These are phyloP conservation scores for Linum trigynum DNA, from an alignment of 345 rosid species.

Conservation along the genomic window DNA sequence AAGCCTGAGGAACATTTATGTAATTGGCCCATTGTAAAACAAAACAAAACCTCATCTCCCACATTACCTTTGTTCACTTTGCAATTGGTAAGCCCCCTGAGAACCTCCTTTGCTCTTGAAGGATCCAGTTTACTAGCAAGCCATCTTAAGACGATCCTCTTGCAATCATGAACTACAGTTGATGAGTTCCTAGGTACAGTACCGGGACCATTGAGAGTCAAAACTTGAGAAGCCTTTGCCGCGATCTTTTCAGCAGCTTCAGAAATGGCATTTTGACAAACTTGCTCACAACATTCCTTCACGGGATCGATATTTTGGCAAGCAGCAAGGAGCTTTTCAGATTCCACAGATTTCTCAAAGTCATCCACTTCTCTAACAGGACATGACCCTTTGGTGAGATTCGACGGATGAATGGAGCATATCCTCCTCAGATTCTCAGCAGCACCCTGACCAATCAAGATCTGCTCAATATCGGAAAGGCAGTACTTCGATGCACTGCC, in stretches of 20 bases:
- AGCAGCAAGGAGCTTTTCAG: slow-evolving; percentile 63
- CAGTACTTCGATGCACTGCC: slow-evolving; percentile 58
- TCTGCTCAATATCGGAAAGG: slow-evolving; percentile 72
- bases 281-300: slow-evolving; percentile 78
- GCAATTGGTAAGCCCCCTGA: slow-evolving; percentile 80
- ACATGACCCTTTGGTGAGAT: slow-evolving; percentile 78
- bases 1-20: background rate
- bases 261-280: slow-evolving; percentile 70
- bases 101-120: slow-evolving; percentile 58
- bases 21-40: background rate
- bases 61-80: slow-evolving; percentile 69
- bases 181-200: slow-evolving; percentile 42
- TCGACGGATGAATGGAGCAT: slow-evolving; percentile 53
- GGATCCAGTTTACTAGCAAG: slow-evolving; percentile 64
- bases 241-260: slow-evolving; percentile 74
- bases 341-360: slow-evolving; percentile 59
- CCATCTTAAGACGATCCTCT: slow-evolving; percentile 69
- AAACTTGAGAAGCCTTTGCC: slow-evolving; percentile 41
- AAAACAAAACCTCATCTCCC: slow-evolving; percentile 2
- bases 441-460: slow-evolving; percentile 74
- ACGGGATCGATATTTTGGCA: slow-evolving; percentile 77
- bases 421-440: slow-evolving; percentile 38
- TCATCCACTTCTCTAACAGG: slow-evolving; percentile 63
- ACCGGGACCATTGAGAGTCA: slow-evolving; percentile 23
- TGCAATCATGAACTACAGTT: slow-evolving; percentile 59